phyloP scores from a whole-genome alignment of 306 rosid species.

The Hippophae gyantsensis region DNA sequence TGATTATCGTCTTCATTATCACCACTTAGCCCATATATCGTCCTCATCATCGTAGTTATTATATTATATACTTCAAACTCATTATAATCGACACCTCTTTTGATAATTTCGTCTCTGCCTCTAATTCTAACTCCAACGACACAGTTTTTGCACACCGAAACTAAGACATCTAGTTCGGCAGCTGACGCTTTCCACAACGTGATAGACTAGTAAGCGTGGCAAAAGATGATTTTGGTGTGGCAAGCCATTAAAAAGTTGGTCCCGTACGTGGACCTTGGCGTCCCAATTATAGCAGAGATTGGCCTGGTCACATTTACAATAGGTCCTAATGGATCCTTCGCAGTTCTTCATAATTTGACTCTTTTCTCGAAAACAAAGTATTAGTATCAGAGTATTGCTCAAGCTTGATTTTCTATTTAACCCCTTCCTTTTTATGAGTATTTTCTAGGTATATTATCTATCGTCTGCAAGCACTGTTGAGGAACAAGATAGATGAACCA shows the following conservation, averaged over 20 bases:
- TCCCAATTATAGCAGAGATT: slow-evolving; percentile 75
- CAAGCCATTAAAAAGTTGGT: slow-evolving; percentile 70
- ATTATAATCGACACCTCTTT: slow-evolving; percentile 35
- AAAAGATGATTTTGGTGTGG: slow-evolving; percentile 59
- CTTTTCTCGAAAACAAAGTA: not conserved
- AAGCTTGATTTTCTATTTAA: slow-evolving; percentile 11
- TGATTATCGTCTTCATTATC: slow-evolving; percentile 40
- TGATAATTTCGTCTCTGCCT: slow-evolving; percentile 25
- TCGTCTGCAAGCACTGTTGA: not conserved
- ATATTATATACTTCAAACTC: slow-evolving; percentile 21
- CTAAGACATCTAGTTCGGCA: slow-evolving; percentile 44
- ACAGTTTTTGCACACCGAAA: slow-evolving; percentile 48
- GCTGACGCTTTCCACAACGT: slow-evolving; percentile 80
- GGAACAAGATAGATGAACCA: too few relatives aligned
- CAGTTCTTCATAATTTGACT: slow-evolving; percentile 41
- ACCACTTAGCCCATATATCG: not conserved
- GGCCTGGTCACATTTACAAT: slow-evolving; percentile 71
- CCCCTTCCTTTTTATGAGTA: not conserved
- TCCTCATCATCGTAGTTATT: slow-evolving; percentile 13
- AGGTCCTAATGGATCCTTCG: slow-evolving; percentile 44
- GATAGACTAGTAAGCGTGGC: slow-evolving; percentile 52
- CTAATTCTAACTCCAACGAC: slow-evolving; percentile 19
- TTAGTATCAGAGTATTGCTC: not conserved
- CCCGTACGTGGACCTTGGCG: slow-evolving; percentile 56
- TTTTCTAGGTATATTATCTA: slow-evolving; percentile 17